Evolutionary conservation across 2,329 filamentous ascomycete species (phyloP).

Genomic region (Phialemonium atrogriseum): DNA sequence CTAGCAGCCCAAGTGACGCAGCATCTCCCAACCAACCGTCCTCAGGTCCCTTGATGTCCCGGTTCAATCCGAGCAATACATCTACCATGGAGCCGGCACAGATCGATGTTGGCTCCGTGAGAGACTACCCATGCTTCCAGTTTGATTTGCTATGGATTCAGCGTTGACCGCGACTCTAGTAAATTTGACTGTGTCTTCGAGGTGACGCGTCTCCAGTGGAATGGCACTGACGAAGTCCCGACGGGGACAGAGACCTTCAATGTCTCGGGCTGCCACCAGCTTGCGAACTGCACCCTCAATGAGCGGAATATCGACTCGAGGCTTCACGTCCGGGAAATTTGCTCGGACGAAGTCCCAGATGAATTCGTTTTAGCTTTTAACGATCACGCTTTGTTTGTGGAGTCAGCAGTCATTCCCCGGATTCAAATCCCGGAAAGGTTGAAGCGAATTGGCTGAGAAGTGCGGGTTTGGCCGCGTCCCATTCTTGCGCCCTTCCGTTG

Average conservation of each 20-base stretch:
- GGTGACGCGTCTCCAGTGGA: conserved; percentile 24
- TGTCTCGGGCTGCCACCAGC: conserved; percentile 20
- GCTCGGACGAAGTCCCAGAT: conserved; percentile 37
- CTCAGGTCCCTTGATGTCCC: conserved; percentile 14
- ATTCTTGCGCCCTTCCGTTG: too few species aligned
- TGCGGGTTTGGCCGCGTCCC: too few species aligned
- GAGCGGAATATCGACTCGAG: conserved; percentile 16
- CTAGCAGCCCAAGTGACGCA: too few species aligned
- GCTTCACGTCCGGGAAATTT: conserved; percentile 35
- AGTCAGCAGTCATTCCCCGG: too few species aligned
- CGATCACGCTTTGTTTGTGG: too few species aligned
- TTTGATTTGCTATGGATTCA: conserved; percentile 28
- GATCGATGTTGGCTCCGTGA: conserved; percentile 14
- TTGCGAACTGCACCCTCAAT: conserved; percentile 20
- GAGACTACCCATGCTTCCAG: conserved; percentile 18
- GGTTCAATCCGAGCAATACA: conserved; percentile 17
- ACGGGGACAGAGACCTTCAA: conserved; percentile 15
- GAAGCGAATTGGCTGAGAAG: too few species aligned
- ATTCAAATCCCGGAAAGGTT: too few species aligned
- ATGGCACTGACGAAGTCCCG: conserved; percentile 13
- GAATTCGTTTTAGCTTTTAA: too few species aligned
- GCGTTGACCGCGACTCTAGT: conserved; percentile 29
- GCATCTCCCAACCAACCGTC: conserved; percentile 13
- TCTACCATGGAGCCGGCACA: conserved; percentile 16
- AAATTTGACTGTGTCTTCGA: conserved; percentile 25